Evolutionary conservation across 768 basidiomycete genomes (phyloP).

Genomic region (Serendipita sp.): DNA sequence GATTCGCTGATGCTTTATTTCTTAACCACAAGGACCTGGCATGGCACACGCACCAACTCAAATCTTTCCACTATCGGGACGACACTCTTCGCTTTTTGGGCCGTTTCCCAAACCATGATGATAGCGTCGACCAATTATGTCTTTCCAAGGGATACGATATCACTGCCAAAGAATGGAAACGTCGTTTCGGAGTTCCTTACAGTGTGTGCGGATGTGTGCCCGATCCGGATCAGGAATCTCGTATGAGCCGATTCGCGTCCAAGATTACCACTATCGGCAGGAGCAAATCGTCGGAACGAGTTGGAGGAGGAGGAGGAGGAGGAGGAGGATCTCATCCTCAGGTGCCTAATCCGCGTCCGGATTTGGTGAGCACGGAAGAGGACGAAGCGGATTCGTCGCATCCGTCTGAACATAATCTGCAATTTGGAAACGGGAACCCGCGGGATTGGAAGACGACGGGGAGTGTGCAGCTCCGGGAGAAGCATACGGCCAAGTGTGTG

Average conservation of each 20-base stretch:
- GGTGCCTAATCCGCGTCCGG: constrained; percentile 2
- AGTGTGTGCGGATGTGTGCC: constrained; percentile 5
- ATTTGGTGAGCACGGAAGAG: not conserved
- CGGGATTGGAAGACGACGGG: not conserved
- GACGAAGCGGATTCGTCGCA: constrained; percentile 8
- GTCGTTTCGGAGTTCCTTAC: constrained; percentile 8
- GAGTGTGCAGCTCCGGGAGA: not conserved
- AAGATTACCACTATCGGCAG: too few relatives aligned
- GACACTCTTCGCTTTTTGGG: not conserved
- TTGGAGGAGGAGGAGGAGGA: too few relatives aligned
- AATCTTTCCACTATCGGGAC: constrained; percentile 7
- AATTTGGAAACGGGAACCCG: not conserved
- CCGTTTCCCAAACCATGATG: constrained; percentile 11
- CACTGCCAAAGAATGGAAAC: constrained; percentile 4
- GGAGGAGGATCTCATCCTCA: not conserved
- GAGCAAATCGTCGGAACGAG: too few relatives aligned
- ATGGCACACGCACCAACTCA: constrained; percentile 14
- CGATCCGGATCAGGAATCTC: not conserved
- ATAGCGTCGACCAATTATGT: constrained; percentile 8
- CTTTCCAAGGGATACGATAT: not conserved
- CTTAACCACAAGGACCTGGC: constrained; percentile 7
- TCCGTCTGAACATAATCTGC: constrained; percentile 8
- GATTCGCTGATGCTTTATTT: not conserved
- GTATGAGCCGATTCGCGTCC: not conserved
- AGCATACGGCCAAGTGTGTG: not conserved